Evolutionary conservation across 106 monocot genomes (phyloP).

Genomic region (Amphibolis antarctica): DNA sequence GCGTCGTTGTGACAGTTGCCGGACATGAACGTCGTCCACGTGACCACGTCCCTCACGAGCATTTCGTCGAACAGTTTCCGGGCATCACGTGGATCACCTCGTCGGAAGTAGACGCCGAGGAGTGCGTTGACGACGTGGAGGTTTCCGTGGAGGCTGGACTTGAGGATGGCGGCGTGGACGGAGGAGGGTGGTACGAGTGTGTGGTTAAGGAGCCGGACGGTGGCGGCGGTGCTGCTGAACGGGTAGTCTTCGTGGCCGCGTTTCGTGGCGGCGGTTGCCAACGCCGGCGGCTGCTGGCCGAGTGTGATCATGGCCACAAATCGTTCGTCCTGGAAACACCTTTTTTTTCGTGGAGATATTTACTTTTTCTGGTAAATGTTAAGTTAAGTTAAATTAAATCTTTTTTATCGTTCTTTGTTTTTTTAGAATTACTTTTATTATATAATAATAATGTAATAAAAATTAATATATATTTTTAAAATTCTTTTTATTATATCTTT

Average conservation of each 20-base stretch:
- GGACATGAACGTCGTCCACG: constrained; percentile 42
- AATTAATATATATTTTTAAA: no score
- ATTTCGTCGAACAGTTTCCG: constrained; percentile 30
- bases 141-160: neutral
- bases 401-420: no score
- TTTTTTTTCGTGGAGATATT: no score
- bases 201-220: neutral
- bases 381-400: no score
- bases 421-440: no score
- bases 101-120: neutral
- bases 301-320: no score
- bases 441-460: no score
- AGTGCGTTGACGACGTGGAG: constrained; percentile 1
- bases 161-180: neutral
- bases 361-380: no score
- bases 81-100: constrained; percentile 2
- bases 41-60: constrained; percentile 29
- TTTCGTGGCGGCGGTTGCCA: neutral
- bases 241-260: neutral
- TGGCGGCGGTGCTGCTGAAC: neutral
- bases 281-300: no score
- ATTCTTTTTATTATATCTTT: no score
- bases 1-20: constrained; percentile 15
- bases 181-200: neutral
- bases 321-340: no score